Conservation (phyloP, 1,284 basidiomycete genomes). For the Leccinum pachyderme region DNA sequence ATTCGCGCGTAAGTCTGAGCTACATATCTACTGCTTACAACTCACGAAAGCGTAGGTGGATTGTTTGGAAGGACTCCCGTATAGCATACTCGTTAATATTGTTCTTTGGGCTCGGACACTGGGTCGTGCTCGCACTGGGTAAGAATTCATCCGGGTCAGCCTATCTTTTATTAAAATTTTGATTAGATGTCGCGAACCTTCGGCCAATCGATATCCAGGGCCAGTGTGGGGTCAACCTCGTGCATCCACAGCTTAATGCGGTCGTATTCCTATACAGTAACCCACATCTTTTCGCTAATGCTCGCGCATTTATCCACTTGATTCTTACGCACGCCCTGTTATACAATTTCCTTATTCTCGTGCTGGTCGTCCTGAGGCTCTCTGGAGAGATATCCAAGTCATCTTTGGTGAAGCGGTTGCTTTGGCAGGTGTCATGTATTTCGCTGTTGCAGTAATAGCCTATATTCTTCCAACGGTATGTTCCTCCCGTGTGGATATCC, state of each 20-base stretch:
- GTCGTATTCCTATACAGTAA: constrained; percentile 18
- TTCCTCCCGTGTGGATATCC: neutral
- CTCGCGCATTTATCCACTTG: neutral
- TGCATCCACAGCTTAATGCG: neutral
- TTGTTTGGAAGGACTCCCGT: constrained; percentile 21
- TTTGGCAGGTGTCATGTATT: constrained; percentile 19
- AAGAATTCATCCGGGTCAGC: neutral
- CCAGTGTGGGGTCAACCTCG: neutral
- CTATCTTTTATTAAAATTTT: neutral
- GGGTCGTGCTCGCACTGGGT: constrained; percentile 20
- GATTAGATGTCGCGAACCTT: constrained; percentile 10
- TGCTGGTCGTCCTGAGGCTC: constrained; percentile 18
- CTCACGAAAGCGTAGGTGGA: constrained; percentile 19
- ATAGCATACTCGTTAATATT: constrained; percentile 10
- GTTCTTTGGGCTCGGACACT: constrained; percentile 16
- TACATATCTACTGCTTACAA: neutral
- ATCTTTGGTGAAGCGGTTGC: constrained; percentile 13
- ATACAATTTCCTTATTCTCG: constrained; percentile 18
- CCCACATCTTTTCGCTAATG: neutral
- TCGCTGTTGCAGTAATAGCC: constrained; percentile 10
- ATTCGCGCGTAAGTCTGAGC: constrained; percentile 19
- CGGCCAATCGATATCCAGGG: neutral
- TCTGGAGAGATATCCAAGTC: constrained; percentile 11
- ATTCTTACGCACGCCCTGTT: constrained; percentile 10
- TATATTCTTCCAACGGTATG: constrained; percentile 18